These are phyloP conservation scores for Cerrena zonata DNA, from an alignment of 1,284 basidiomycete species.

Conservation along the genomic window DNA sequence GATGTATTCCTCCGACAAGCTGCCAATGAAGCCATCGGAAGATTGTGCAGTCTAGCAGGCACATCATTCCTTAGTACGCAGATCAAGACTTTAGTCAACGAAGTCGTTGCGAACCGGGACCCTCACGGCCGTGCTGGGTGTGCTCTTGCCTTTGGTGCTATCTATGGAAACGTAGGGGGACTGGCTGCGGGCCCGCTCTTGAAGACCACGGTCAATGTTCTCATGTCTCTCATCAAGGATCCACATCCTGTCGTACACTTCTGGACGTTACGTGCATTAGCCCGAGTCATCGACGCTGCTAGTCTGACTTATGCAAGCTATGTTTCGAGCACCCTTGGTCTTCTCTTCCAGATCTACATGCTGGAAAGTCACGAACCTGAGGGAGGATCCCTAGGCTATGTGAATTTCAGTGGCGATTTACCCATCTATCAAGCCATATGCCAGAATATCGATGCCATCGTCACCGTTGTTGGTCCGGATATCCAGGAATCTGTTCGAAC, in stretches of 20 bases:
- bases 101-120: conserved; percentile 94
- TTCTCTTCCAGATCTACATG: conserved; percentile 87
- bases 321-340: conserved; percentile 82
- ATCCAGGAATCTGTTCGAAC: conserved; percentile 85
- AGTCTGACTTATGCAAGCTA: conserved; percentile 89
- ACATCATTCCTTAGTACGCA: conserved; percentile 83
- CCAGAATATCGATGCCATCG: conserved; percentile 86
- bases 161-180: conserved; percentile 90
- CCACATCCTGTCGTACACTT: conserved; percentile 96
- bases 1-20: conserved; percentile 74
- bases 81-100: conserved; percentile 89
- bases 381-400: conserved; percentile 79
- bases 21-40: conserved; percentile 88
- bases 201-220: conserved; percentile 92
- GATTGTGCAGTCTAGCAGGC: conserved; percentile 79
- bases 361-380: conserved; percentile 91
- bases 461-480: conserved; percentile 92
- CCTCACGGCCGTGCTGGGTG: conserved; percentile 92
- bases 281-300: conserved; percentile 85
- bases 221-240: conserved; percentile 93
- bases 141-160: conserved; percentile 88
- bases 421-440: conserved; percentile 90
- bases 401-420: conserved; percentile 85
- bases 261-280: conserved; percentile 83
- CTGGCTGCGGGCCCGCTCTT: conserved; percentile 89